Conservation (phyloP, 208 protist genomes). For the Trypanosoma congolense region DNA sequence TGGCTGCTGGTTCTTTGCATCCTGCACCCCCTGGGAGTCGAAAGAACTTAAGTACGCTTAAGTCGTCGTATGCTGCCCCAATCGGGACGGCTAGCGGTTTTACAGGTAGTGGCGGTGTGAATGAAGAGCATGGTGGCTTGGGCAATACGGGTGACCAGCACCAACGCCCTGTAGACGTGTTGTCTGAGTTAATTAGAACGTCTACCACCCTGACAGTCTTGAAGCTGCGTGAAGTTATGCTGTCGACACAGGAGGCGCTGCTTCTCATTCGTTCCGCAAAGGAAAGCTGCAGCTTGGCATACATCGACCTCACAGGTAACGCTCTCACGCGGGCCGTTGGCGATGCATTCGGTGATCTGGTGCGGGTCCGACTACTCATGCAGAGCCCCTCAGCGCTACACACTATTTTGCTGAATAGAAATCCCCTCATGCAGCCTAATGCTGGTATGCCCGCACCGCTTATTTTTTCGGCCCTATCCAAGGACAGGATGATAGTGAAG, state of each 20-base stretch:
- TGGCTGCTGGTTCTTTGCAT: not conserved
- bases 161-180: conserved; percentile 49
- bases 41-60: not conserved
- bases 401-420: conserved; percentile 57
- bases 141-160: not conserved
- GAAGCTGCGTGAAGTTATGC: conserved; percentile 44
- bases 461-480: conserved; percentile 40
- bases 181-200: conserved; percentile 54
- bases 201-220: conserved; percentile 52
- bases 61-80: too few species aligned
- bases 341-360: conserved; percentile 47
- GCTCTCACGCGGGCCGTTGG: conserved; percentile 45
- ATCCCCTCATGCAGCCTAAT: conserved; percentile 47
- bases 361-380: conserved; percentile 36
- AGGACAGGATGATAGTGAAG: conserved; percentile 45
- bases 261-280: conserved; percentile 47
- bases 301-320: conserved; percentile 75
- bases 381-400: conserved; percentile 37
- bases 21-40: too few species aligned
- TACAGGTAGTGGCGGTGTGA: not conserved
- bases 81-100: not conserved
- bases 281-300: conserved; percentile 38
- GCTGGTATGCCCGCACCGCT: conserved; percentile 13
- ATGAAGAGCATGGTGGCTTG: conserved; percentile 2
- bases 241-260: conserved; percentile 45